These are phyloP conservation scores for Stagonosporopsis rhizophila DNA, from an alignment of 2,329 filamentous ascomycete genomes.

Conservation along the genomic window DNA sequence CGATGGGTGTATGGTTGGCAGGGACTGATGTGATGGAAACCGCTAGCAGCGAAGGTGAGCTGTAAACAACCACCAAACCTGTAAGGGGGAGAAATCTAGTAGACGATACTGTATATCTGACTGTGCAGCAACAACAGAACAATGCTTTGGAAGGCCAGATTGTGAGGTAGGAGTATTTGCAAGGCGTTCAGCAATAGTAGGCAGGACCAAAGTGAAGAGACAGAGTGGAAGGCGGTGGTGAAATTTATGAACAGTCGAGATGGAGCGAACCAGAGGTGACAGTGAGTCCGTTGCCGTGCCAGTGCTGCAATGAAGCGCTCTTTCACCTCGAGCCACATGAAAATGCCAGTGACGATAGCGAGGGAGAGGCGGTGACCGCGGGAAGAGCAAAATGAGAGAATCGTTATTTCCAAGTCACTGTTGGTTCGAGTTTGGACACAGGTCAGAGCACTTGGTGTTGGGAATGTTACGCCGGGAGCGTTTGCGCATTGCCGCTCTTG, in stretches of 20 bases:
- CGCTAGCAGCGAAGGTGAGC: too few species aligned
- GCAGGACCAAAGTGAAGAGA: background rate
- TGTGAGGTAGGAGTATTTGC: too few species aligned
- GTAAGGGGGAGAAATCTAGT: too few species aligned
- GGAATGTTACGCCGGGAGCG: background rate
- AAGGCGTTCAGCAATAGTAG: too few species aligned
- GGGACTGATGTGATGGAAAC: too few species aligned
- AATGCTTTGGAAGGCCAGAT: background rate
- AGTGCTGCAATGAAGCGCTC: background rate
- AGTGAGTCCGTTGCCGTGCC: background rate
- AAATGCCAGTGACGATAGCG: background rate
- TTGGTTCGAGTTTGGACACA: background rate
- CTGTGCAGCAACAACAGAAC: background rate
- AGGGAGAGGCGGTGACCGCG: background rate
- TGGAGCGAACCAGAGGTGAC: background rate
- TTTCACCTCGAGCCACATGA: background rate
- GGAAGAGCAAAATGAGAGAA: background rate
- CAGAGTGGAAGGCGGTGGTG: background rate
- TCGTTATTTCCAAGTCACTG: background rate
- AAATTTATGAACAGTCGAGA: too few species aligned
- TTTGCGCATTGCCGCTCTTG: background rate
- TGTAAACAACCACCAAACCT: too few species aligned
- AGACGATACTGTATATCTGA: background rate
- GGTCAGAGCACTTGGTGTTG: background rate
- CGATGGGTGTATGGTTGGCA: too few species aligned